A percentile compares a stretch with the other conserved stretches of the same genome.
phyloP scores from a whole-genome alignment of 441 rosid species.

The Jatropha podagrica region DNA sequence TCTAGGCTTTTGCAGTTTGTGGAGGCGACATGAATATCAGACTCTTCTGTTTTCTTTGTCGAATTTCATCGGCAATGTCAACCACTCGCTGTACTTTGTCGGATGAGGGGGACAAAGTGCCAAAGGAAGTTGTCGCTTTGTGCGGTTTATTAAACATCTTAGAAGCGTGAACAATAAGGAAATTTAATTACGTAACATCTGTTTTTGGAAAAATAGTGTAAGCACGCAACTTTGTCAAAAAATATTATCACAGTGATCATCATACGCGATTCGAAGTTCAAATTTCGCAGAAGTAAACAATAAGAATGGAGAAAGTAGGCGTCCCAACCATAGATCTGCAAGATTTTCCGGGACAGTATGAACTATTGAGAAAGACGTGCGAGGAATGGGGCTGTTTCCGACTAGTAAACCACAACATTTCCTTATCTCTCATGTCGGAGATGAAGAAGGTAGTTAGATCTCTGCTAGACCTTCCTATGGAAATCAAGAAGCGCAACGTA shows the following conservation, averaged over 20 bases:
- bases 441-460: slow-evolving; percentile 65
- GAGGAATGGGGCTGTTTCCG: slow-evolving; percentile 79
- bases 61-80: not conserved
- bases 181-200: too few relatives aligned
- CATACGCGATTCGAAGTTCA: too few relatives aligned
- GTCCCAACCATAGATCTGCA: slow-evolving; percentile 49
- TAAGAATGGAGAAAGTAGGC: not conserved
- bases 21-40: not conserved
- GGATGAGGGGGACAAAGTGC: not conserved
- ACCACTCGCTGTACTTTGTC: not conserved
- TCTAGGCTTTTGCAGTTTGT: too few relatives aligned
- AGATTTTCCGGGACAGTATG: slow-evolving; percentile 35
- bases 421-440: slow-evolving; percentile 44
- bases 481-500: slow-evolving; percentile 53
- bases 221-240: too few relatives aligned
- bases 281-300: too few relatives aligned
- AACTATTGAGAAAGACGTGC: slow-evolving; percentile 46
- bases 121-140: too few relatives aligned
- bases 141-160: too few relatives aligned
- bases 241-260: not conserved
- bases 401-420: slow-evolving; percentile 58
- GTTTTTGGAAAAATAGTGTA: too few relatives aligned
- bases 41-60: not conserved
- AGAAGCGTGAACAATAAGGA: too few relatives aligned
- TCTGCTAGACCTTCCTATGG: slow-evolving; percentile 60